Evolutionary conservation across 2,329 filamentous ascomycete species (phyloP), one percentile per base, ranked within the genome.

Genomic region (Myriosclerotinia duriaeana): DNA sequence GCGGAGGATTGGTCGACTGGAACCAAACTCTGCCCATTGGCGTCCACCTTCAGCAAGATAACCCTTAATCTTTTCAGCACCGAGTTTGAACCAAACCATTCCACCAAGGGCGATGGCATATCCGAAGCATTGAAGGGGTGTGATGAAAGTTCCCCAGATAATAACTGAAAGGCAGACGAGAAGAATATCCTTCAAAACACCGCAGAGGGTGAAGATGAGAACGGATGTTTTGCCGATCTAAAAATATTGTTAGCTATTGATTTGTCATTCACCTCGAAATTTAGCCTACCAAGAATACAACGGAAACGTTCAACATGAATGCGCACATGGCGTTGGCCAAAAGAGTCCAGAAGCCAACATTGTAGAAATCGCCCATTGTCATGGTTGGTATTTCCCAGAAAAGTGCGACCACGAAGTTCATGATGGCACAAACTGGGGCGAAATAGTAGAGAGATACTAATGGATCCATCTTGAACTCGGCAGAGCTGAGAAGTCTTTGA

Each of bases 401-500:
- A 42, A 94, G 80, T 65, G 90, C 89, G 58, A 93, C 85, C 15
- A 86, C 76, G 72, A 88, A 86, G 81, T 95, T 95, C 87, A 95
- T 93, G 76, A 86, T 80, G 58, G 91, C 91, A 79, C 91, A 95
- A 66, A 92, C 87, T 20, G 91, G 91, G 2, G 92, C 92, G 74
- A 93, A 95, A 83, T 95, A 95, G 85, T 95, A 95, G 15, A 95
- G 86, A 40, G 91, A 95, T 65, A 95, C 91, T 30, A 95, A 82
- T 22, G 91, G 91, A 78, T 95, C 91, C 92, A 95, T 95, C 86
- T 94, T 94, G 85, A 90, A 94, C 80, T 94, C 91, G 61, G 89
- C 84, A 53, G 89, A 91, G 82, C 88, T 93, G 73, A 95, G 85
- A 55, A 95, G 84, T 68, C 89, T 88, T 82, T 94, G 89, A 64